Evolutionary conservation across 2,329 filamentous ascomycete genomes (phyloP).

Genomic region (Alternaria arborescens): DNA sequence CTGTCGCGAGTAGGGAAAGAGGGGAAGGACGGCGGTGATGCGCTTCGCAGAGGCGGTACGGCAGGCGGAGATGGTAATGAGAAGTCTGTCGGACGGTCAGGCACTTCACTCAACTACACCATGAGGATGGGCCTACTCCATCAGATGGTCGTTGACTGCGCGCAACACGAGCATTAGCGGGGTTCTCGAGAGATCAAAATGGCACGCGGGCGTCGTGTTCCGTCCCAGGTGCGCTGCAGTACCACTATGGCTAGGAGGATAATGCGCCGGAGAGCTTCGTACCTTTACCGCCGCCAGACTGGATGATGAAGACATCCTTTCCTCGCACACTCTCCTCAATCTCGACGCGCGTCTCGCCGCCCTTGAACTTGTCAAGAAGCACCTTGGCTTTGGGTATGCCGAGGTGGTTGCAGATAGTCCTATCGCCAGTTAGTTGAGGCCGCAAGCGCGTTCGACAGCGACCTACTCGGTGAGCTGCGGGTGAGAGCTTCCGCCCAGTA

Average conservation of each 20-base stretch:
- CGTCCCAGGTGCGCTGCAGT: constrained; percentile 7
- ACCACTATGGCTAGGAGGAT: not conserved
- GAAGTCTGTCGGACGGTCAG: constrained; percentile 61
- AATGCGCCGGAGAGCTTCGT: constrained; percentile 11
- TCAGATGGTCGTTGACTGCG: constrained; percentile 88
- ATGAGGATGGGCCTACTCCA: constrained; percentile 66
- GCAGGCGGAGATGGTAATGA: constrained; percentile 98
- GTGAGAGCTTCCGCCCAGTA: constrained; percentile 93
- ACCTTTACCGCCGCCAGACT: constrained; percentile 82
- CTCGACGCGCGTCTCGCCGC: constrained; percentile 93
- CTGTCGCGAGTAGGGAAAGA: constrained; percentile 97
- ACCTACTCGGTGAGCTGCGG: constrained; percentile 76
- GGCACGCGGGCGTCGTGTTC: not conserved
- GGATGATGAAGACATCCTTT: constrained; percentile 97
- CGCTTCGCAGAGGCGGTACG: constrained; percentile 91
- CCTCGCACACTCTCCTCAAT: constrained; percentile 95
- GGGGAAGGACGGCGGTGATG: constrained; percentile 90
- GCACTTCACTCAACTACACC: constrained; percentile 33
- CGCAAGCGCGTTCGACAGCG: not conserved
- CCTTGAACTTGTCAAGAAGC: constrained; percentile 89
- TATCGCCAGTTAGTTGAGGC: constrained; percentile 22
- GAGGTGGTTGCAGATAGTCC: constrained; percentile 83
- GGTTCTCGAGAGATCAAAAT: constrained; percentile 6
- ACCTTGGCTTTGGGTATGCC: constrained; percentile 86
- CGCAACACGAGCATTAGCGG: constrained; percentile 27